Evolutionary conservation across 176 grass and related monocot genomes (phyloP).

Genomic region (Bonia amplexicaulis): DNA sequence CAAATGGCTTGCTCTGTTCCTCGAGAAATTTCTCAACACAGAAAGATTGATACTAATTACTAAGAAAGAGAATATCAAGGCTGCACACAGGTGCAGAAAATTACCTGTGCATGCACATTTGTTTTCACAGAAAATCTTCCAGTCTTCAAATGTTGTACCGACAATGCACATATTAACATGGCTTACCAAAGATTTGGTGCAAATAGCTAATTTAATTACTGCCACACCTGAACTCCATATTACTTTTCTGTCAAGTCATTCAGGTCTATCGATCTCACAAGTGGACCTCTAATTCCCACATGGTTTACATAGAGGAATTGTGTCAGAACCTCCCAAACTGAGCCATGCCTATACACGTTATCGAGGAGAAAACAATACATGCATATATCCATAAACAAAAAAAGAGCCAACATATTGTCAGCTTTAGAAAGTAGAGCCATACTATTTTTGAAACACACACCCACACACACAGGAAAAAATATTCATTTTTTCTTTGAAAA

Average conservation of each 20-base stretch:
- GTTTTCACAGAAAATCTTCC: slow-evolving; percentile 7
- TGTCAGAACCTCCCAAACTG: background rate
- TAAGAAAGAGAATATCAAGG: slow-evolving; percentile 12
- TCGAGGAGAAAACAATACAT: background rate
- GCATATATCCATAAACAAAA: background rate
- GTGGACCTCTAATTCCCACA: background rate
- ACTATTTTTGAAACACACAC: background rate
- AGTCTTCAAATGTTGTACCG: slow-evolving; percentile 15
- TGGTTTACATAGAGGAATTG: background rate
- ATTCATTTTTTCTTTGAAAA: background rate
- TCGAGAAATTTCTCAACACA: background rate
- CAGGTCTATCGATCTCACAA: slow-evolving; percentile 4
- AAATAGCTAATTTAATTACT: slow-evolving; percentile 16
- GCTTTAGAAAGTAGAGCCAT: background rate
- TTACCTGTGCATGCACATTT: slow-evolving; percentile 27
- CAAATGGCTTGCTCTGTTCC: background rate
- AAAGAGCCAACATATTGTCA: background rate
- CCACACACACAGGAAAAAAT: background rate
- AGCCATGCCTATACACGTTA: background rate
- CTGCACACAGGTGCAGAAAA: slow-evolving; percentile 15
- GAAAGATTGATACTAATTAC: background rate
- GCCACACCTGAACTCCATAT: background rate
- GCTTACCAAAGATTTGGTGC: background rate
- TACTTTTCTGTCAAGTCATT: background rate
- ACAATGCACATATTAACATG: slow-evolving; percentile 6